phyloP scores from a whole-genome alignment of 2,329 filamentous ascomycete species.

The Calonectria hongkongensis region DNA sequence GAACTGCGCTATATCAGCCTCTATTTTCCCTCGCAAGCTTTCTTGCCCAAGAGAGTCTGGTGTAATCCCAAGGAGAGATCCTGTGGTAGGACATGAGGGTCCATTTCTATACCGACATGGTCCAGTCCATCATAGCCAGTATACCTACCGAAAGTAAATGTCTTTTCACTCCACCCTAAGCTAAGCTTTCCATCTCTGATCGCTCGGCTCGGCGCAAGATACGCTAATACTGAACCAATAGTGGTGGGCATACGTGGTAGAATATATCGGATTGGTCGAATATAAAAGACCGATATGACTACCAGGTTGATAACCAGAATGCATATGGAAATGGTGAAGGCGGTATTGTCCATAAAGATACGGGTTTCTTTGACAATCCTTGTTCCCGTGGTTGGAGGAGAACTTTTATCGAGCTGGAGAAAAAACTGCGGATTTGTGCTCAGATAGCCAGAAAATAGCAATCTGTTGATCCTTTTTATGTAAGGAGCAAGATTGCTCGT shows the following conservation, averaged over 20 bases:
- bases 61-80: neutral
- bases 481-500: neutral
- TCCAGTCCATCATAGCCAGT: conserved; percentile 16
- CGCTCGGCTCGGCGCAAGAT: conserved; percentile 26
- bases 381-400: neutral
- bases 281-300: neutral
- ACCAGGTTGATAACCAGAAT: conserved; percentile 19
- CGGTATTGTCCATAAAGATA: conserved; percentile 15
- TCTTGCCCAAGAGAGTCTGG: neutral
- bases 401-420: neutral
- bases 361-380: neutral
- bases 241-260: conserved; percentile 20
- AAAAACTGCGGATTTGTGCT: neutral
- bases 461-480: neutral
- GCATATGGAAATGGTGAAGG: conserved; percentile 1
- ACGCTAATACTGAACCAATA: conserved; percentile 25
- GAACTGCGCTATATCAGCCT: too few species aligned
- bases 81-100: conserved; percentile 15
- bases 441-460: neutral
- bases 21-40: neutral
- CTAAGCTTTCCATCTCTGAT: neutral
- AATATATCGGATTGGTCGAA: neutral
- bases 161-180: neutral
- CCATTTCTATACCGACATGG: conserved; percentile 30
- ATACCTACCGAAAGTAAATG: conserved; percentile 33